Evolutionary conservation across 805 yeast species (phyloP).

Genomic region (Metschnikowia chrysomelidarum): DNA sequence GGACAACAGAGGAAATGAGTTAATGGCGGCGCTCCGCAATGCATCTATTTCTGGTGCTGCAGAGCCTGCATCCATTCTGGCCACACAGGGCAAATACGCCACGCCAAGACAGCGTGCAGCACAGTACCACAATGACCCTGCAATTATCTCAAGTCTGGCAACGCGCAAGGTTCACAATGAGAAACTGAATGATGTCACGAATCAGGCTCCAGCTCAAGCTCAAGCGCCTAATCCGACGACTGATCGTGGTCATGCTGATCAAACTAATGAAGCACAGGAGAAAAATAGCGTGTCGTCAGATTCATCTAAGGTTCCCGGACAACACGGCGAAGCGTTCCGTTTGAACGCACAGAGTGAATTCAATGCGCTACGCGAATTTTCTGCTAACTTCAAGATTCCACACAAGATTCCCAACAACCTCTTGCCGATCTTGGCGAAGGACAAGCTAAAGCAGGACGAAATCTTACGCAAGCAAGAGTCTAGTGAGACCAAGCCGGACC

Average conservation of each 20-base stretch:
- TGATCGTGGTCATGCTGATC: no score
- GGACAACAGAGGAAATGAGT: constrained; percentile 54
- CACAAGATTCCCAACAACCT: constrained; percentile 58
- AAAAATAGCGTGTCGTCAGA: no score
- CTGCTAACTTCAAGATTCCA: constrained; percentile 77
- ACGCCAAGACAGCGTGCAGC: constrained; percentile 59
- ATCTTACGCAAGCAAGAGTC: constrained; percentile 42
- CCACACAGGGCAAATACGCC: constrained; percentile 41
- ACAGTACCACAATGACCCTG: constrained; percentile 59
- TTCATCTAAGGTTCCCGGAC: constrained; percentile 8
- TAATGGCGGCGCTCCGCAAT: constrained; percentile 46
- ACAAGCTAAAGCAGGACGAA: constrained; percentile 62
- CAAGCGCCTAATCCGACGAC: constrained; percentile 13
- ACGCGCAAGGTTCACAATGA: constrained; percentile 14
- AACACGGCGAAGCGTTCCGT: constrained; percentile 38
- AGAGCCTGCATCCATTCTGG: constrained; percentile 15
- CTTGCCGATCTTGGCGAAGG: constrained; percentile 68
- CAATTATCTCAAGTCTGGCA: constrained; percentile 57
- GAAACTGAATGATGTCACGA: constrained; percentile 1
- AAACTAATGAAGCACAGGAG: background rate
- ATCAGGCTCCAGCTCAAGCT: constrained; percentile 16
- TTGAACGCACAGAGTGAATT: constrained; percentile 59
- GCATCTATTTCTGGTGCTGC: constrained; percentile 23
- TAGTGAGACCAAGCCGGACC: constrained; percentile 10
- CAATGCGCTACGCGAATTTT: constrained; percentile 70